Conservation (phyloP, 345 rosid genomes). For the Lenwebbia sp. region DNA sequence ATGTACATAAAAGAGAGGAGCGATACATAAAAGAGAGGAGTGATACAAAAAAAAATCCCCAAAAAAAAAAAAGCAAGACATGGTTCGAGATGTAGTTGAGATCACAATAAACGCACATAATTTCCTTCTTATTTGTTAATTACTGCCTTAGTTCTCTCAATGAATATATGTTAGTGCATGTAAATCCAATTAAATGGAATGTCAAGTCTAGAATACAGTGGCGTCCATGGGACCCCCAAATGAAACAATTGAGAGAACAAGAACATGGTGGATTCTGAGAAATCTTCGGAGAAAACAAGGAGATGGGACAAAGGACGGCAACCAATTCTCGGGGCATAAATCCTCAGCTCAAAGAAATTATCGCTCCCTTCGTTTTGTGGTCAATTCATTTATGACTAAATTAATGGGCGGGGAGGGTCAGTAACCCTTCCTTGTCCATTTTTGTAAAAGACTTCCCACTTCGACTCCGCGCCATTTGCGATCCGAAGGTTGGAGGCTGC, state of each 20-base stretch:
- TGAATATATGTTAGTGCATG: background rate
- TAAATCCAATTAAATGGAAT: background rate
- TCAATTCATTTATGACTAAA: background rate
- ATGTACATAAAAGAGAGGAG: no score
- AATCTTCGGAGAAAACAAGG: background rate
- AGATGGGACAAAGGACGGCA: background rate
- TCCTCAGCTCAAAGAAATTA: background rate
- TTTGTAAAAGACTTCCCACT: background rate
- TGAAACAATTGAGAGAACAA: background rate
- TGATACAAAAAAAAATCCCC: no score
- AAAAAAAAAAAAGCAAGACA: background rate
- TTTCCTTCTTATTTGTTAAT: background rate
- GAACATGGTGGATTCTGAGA: background rate
- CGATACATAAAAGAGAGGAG: no score
- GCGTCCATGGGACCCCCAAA: background rate
- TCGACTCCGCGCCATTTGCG: background rate
- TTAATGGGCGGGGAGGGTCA: background rate
- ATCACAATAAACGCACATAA: background rate
- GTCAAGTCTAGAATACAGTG: background rate
- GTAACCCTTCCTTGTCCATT: background rate
- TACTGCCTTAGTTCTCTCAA: background rate
- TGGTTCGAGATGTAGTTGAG: background rate
- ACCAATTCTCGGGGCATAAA: background rate
- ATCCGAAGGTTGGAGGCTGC: background rate
- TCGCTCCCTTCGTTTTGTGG: background rate